Conservation (phyloP, 2,329 filamentous ascomycete species). For the Zarea fungicola region DNA sequence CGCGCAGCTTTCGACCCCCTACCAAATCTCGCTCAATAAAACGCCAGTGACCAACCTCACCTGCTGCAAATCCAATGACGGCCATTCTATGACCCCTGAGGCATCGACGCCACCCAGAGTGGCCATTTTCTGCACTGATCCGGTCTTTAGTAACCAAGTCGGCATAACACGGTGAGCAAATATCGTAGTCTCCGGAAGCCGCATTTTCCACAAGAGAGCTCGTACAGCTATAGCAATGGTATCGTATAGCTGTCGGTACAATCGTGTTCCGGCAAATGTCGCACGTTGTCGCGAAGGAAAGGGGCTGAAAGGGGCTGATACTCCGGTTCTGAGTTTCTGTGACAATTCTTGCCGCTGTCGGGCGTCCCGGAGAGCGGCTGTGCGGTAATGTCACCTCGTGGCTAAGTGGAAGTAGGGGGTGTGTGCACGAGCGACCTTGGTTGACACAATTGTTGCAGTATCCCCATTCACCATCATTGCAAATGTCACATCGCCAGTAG, state of each 20-base stretch:
- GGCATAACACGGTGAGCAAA: conserved; percentile 74
- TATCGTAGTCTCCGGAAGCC: conserved; percentile 72
- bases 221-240: conserved; percentile 75
- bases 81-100: conserved; percentile 78
- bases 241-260: conserved; percentile 61
- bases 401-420: conserved; percentile 71
- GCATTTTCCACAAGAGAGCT: conserved; percentile 42
- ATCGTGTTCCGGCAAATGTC: conserved; percentile 74
- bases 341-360: conserved; percentile 44
- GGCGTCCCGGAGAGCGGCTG: conserved; percentile 36
- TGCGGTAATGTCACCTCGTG: conserved; percentile 43
- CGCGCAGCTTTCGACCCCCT: conserved; percentile 65
- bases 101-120: conserved; percentile 79
- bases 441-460: conserved; percentile 88
- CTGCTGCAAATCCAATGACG: conserved; percentile 68
- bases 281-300: conserved; percentile 71
- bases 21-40: conserved; percentile 68
- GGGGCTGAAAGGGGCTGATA: conserved; percentile 56
- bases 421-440: conserved; percentile 73
- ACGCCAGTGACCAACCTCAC: conserved; percentile 60
- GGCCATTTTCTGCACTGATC: conserved; percentile 70
- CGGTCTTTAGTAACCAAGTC: conserved; percentile 57
- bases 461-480: conserved; percentile 92
- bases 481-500: conserved; percentile 83
- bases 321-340: conserved; percentile 40